Base-by-base conservation (phyloP, 768 basidiomycete genomes). In the Collybia nuda region DNA sequence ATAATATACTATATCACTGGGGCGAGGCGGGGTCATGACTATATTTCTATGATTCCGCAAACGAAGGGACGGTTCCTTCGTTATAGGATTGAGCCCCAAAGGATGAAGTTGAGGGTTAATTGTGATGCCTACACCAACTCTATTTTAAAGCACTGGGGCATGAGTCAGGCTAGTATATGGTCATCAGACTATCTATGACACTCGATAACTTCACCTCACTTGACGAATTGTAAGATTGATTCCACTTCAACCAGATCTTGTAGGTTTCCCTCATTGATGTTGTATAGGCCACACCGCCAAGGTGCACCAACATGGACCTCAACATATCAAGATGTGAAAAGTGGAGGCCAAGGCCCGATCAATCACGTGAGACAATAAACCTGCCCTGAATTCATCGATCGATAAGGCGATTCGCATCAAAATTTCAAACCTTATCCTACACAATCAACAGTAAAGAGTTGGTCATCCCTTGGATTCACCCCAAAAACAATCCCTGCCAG, bases 21-120 rank as follows among this genome's bases (percentile, higher is more conserved):
- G 45, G 36, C 84, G 79, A 15, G 80, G 80, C 15, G 85, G 78
- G 6, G 84, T 86, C 32, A 86, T 49, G 51, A 84, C 75, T 45
- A 85, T 78, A 52, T 77, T 72, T 44, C 70, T 67, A 24, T 81
- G 81, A 26, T 64, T 55, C 3, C 74, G 68, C 39, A 86, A 72
- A 22, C 77, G 79, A 12, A 85, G 67, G 57, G 78, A 84, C 1
- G 75, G 53, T 71, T 39, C 67, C 63, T 17, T 68, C 70, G 38
- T 50, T 51, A n/a, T 63, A 46, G 52, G 77, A 15, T 73, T 70
- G 15, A 69, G 47, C 50, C 73, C 60, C 1, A 72, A 60, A 11
- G 71, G 70, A 41, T 62, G 47, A 12, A 69, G 55, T 49, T 68
- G 67, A n/a, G 57, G 52, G 49, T 64, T 66, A 50, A 52, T 50